Percentiles rank a stretch among this genome's conserved stretches.
Conservation (phyloP, 441 rosid species). For the Cnidoscolus chayamansa region DNA sequence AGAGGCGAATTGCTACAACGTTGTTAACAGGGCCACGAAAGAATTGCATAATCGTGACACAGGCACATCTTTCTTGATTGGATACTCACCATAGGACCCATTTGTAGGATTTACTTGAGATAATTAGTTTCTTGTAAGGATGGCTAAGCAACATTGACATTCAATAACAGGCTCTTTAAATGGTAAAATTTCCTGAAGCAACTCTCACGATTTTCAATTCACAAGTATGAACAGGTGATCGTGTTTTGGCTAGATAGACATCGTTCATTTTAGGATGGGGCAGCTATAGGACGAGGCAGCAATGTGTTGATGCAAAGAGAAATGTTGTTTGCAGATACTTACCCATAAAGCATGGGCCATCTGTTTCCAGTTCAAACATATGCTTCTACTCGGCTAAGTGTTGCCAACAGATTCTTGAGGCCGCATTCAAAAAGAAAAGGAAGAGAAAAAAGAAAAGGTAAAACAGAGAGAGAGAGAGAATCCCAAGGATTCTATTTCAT, state of each 20-base stretch:
- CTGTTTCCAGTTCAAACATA: background rate
- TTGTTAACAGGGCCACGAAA: too few relatives aligned
- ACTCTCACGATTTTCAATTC: background rate
- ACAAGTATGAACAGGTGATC: background rate
- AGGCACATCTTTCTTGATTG: too few relatives aligned
- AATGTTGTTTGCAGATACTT: background rate
- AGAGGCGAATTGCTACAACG: too few relatives aligned
- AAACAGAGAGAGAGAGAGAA: background rate
- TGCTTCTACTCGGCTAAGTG: background rate
- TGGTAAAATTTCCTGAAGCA: background rate
- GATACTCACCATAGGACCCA: too few relatives aligned
- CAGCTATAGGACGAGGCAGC: background rate
- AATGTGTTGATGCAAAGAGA: background rate
- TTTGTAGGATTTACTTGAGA: too few relatives aligned
- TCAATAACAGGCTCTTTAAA: too few relatives aligned
- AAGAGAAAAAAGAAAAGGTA: background rate
- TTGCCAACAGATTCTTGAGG: background rate
- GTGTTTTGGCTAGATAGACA: background rate
- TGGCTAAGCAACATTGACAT: too few relatives aligned
- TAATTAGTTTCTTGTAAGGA: too few relatives aligned
- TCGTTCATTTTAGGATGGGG: background rate
- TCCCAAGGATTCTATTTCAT: slow-evolving; percentile 7
- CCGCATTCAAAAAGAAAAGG: background rate
- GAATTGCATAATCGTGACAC: too few relatives aligned
- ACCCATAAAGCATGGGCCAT: background rate